Percentiles rank a stretch among this genome's conserved stretches.
phyloP scores from a whole-genome alignment of 495 filamentous ascomycete genomes.

The Hyaloscypha variabilis region DNA sequence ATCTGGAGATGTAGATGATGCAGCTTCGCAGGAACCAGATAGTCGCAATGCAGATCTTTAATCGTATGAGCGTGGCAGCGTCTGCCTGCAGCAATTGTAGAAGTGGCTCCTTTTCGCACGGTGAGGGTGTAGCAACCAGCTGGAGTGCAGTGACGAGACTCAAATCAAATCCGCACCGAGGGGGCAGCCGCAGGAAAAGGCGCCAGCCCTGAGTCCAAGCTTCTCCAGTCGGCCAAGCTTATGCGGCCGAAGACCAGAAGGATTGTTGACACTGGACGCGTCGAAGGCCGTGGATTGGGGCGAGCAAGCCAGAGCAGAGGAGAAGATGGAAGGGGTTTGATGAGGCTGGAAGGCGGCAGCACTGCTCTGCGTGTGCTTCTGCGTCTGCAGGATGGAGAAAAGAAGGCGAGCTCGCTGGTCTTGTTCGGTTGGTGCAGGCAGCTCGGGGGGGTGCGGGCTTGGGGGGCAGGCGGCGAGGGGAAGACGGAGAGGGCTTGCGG shows the following conservation, averaged over 20 bases:
- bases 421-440: background rate
- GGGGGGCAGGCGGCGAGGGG: background rate
- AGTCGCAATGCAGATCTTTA: constrained; percentile 12
- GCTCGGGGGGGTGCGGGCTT: background rate
- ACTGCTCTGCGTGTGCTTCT: background rate
- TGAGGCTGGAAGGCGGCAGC: background rate
- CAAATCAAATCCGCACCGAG: constrained; percentile 1
- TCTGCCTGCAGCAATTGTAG: background rate
- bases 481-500: background rate
- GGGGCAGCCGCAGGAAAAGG: constrained; percentile 14
- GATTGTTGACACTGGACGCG: background rate
- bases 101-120: constrained; percentile 13
- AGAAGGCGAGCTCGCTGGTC: background rate
- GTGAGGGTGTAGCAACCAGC: constrained; percentile 25
- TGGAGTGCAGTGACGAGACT: constrained; percentile 29
- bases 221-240: background rate
- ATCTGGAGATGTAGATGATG: background rate
- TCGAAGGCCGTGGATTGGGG: background rate
- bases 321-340: background rate
- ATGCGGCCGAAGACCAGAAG: background rate
- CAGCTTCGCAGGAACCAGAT: constrained; percentile 6
- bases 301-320: background rate
- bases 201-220: background rate
- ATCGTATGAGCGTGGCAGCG: background rate
- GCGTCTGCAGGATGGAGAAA: background rate